Evolutionary conservation across 371 early-diverging fungal genomes (phyloP).

Genomic region (Mortierella sp.): DNA sequence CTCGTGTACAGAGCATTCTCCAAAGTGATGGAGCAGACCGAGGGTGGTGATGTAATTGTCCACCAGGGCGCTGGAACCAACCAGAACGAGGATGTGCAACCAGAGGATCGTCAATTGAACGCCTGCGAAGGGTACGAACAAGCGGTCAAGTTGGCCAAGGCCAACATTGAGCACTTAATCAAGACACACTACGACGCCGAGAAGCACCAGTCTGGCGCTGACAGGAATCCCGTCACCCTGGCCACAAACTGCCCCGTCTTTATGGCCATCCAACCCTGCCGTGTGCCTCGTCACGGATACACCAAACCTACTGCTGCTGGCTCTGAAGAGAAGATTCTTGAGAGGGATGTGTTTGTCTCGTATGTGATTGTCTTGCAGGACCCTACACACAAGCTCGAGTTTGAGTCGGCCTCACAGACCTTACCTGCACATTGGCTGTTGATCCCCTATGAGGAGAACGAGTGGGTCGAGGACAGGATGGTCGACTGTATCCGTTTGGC

Average conservation of each 20-base stretch:
- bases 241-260: slow-evolving; percentile 75
- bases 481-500: slow-evolving; percentile 69
- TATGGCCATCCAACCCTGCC: slow-evolving; percentile 76
- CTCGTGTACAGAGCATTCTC: slow-evolving; percentile 75
- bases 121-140: slow-evolving; percentile 72
- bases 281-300: slow-evolving; percentile 55
- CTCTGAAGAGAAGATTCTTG: slow-evolving; percentile 21
- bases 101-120: slow-evolving; percentile 65
- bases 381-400: slow-evolving; percentile 72
- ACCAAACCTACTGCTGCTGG: slow-evolving; percentile 9
- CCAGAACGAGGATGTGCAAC: slow-evolving; percentile 52
- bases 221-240: slow-evolving; percentile 62
- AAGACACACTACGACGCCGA: slow-evolving; percentile 62
- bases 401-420: slow-evolving; percentile 72
- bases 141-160: slow-evolving; percentile 72
- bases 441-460: slow-evolving; percentile 76
- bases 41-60: slow-evolving; percentile 76
- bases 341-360: slow-evolving; percentile 61
- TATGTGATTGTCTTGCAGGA: slow-evolving; percentile 71
- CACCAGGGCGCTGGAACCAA: slow-evolving; percentile 64
- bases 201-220: slow-evolving; percentile 28
- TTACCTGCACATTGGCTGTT: slow-evolving; percentile 73
- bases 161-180: slow-evolving; percentile 68
- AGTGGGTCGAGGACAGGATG: slow-evolving; percentile 80
- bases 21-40: slow-evolving; percentile 79